These are phyloP conservation scores for Alternaria longipes DNA, from an alignment of 2,329 filamentous ascomycete species.

Conservation along the genomic window DNA sequence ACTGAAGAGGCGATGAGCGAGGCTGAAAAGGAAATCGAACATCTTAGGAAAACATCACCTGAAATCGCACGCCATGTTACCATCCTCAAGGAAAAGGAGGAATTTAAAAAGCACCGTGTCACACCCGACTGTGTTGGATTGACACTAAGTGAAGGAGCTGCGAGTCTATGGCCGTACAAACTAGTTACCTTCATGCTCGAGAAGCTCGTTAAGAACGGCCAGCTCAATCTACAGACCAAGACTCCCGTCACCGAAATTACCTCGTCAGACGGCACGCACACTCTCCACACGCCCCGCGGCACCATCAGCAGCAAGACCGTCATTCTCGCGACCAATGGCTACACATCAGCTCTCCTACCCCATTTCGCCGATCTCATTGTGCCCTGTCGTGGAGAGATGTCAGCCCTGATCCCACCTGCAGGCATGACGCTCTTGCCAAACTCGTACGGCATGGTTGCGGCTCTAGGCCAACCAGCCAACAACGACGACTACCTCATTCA, in stretches of 20 bases:
- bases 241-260: slow-evolving; percentile 66
- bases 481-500: slow-evolving; percentile 79
- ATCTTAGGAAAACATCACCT: slow-evolving; percentile 62
- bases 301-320: slow-evolving; percentile 69
- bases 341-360: slow-evolving; percentile 79
- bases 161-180: slow-evolving; percentile 84
- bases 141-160: slow-evolving; percentile 71
- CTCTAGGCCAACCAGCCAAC: slow-evolving; percentile 55
- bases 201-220: slow-evolving; percentile 58
- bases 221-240: slow-evolving; percentile 77
- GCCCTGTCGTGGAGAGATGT: slow-evolving; percentile 79
- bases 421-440: slow-evolving; percentile 58
- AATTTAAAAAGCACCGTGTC: slow-evolving; percentile 63
- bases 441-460: slow-evolving; percentile 72
- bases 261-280: slow-evolving; percentile 59
- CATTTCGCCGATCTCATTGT: slow-evolving; percentile 75
- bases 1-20: slow-evolving; percentile 63
- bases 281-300: slow-evolving; percentile 74
- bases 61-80: slow-evolving; percentile 61
- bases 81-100: slow-evolving; percentile 52
- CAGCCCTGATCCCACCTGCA: slow-evolving; percentile 68
- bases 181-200: slow-evolving; percentile 77
- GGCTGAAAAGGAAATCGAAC: slow-evolving; percentile 61
- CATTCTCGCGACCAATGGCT: slow-evolving; percentile 83
- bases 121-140: slow-evolving; percentile 64